Evolutionary conservation across 805 yeast species (phyloP).

Genomic region (Lachancea sp.): DNA sequence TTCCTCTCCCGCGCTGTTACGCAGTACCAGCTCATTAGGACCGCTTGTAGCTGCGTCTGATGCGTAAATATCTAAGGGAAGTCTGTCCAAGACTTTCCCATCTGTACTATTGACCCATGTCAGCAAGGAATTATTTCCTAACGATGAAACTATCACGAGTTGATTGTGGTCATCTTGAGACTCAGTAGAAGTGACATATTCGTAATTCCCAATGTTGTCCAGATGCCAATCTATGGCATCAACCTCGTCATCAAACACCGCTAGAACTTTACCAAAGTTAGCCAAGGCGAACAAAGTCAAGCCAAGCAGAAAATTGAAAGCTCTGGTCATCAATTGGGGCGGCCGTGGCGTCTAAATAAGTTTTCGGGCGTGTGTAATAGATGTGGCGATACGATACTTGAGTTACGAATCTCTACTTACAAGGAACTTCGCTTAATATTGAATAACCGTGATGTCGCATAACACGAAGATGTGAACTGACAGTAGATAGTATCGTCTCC

Average conservation of each 20-base stretch:
- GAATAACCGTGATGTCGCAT: too few species aligned
- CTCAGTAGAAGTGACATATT: conserved; percentile 15
- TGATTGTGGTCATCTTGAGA: conserved; percentile 10
- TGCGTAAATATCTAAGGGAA: conserved; percentile 18
- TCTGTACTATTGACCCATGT: conserved; percentile 32
- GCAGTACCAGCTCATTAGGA: conserved; percentile 12
- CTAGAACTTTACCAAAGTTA: conserved; percentile 14
- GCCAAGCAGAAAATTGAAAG: neutral
- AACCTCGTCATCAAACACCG: conserved; percentile 46
- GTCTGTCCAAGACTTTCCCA: conserved; percentile 34
- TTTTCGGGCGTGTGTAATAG: neutral
- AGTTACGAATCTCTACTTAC: neutral
- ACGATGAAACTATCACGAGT: conserved; percentile 26
- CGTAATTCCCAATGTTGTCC: conserved; percentile 39
- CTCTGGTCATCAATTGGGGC: neutral
- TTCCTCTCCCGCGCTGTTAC: conserved; percentile 2
- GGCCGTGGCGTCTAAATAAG: neutral
- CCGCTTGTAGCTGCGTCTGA: conserved; percentile 13
- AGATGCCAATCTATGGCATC: conserved; percentile 51
- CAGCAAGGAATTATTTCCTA: conserved; percentile 21
- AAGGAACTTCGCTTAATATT: neutral
- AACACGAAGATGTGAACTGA: too few species aligned
- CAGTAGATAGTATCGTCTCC: too few species aligned
- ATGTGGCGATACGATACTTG: neutral
- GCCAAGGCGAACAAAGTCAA: neutral